Evolutionary conservation across 257 asterid species (phyloP), one percentile per base, ranked within the genome.

Genomic region (Avicennia marina): DNA sequence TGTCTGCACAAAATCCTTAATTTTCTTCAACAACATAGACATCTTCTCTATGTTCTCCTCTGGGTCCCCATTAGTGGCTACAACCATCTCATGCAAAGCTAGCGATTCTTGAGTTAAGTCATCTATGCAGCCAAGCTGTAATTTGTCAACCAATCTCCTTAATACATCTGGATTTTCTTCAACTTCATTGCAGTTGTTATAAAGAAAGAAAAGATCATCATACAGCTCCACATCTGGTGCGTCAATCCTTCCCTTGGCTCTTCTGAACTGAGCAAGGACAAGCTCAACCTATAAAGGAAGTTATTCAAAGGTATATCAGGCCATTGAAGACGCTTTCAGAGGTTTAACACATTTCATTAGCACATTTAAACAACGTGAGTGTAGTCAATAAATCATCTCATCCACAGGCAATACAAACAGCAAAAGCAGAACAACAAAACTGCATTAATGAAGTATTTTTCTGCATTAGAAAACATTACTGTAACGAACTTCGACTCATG

Each of bases 41-140:
- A 93, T 93, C 82, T 82, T 89, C 74, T 93, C 97, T 64, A 93
- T 86, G 59, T 71, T 80, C 67, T 86, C 91, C 75, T 66, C 96
- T 20, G 94, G 97, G 60, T 93, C 97, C 65, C 85, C 96, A 42
- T 86, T 95, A 12, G 95, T 82, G 47, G 84, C 79, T 55, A 77
- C 74, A 58, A 89, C 96, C 95, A 89, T 81, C 66, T 86, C 99
- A 71, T 89, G 97, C 87, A 93, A 75, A 67, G 97, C 99, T 50
- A 85, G 68, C 31, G 99, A 93, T 72, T 93, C 99, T 78, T 84
- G 97, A 34, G 91, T 82, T 44, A 93, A 77, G 56, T 93, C 97
- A 24, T 86, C 75, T 64, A 93, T 84, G 67, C 85, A 89, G 16
- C 79, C 68, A 15, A 93, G 88, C 69, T 93, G 89, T 62, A 93